Base-by-base conservation (phyloP, 371 early-diverging fungal species). In the Blakeslea trispora region DNA sequence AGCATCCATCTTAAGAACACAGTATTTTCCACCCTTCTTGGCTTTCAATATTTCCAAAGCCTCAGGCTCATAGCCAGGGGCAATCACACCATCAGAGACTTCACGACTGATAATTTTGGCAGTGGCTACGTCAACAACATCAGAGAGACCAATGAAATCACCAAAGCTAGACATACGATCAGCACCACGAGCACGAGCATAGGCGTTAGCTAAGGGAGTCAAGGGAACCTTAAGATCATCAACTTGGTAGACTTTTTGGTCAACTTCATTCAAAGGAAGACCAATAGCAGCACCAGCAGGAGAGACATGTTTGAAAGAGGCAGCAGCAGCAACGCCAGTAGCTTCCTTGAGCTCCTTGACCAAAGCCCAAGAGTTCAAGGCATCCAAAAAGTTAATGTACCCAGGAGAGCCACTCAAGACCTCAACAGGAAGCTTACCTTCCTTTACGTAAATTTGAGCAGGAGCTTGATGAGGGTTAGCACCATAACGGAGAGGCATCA, bases 161-260 rank as follows among this genome's bases (percentile, higher is more conserved):
- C 97, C 98, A 56, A 98, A 98, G 31, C 94, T 93, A 53, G 94
- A 94, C 98, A 98, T 98, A 70, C 98, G 92, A 73, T 98, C 98
- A 46, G 96, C 96, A 66, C 81, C 92, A 61, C 94, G 86, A 37
- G 94, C 94, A 66, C 93, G 89, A 45, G 94, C 92, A 70, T 93
- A 93, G 21, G 94, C 94, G 37, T 74, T 64, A 45, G 94, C 94
- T 51, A 92, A 77, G 42, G 91, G 90, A 18, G 85, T 77, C 62
- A 92, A 81, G 28, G 85, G 82, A 11, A 82, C 74, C 67, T 81
- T 79, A 52, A 94, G 71, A 58, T 92, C 94, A 56, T 96, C 92
- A 17, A 97, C 97, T 62, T 90, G 89, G 72, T 91, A 97, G 24
- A 96, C 95, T 74, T 90, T 82, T 74, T 85, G 82, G 71, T 98